phyloP scores from a whole-genome alignment of 805 yeast species.

The Ogataea pini region DNA sequence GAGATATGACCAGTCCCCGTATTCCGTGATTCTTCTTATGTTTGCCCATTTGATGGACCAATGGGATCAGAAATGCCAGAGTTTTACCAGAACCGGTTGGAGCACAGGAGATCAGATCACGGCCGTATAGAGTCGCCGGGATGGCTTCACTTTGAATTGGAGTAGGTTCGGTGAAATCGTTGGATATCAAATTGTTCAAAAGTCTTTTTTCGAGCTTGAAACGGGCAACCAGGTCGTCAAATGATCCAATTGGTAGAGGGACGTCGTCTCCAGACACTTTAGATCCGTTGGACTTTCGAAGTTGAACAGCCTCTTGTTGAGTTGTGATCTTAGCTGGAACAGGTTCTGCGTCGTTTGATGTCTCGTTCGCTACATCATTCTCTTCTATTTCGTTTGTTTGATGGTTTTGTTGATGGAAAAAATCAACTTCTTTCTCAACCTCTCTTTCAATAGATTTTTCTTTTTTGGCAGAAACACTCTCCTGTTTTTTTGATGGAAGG shows the following conservation, averaged over 20 bases:
- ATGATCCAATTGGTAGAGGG: constrained; percentile 90
- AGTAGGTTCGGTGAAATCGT: constrained; percentile 83
- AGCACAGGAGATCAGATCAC: constrained; percentile 90
- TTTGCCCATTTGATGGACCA: constrained; percentile 52
- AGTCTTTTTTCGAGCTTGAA: constrained; percentile 63
- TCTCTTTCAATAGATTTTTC: constrained; percentile 45
- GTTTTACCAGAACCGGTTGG: constrained; percentile 99
- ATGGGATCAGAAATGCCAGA: constrained; percentile 81
- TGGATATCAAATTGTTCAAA: constrained; percentile 61
- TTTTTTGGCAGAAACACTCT: constrained; percentile 32
- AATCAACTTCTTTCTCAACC: constrained; percentile 76
- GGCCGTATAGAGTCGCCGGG: constrained; percentile 65
- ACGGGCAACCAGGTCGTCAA: constrained; percentile 73
- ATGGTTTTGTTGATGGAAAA: constrained; percentile 56
- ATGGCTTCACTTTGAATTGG: constrained; percentile 91
- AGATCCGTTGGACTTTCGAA: constrained; percentile 61
- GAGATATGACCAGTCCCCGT: constrained; percentile 80
- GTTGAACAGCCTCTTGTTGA: constrained; percentile 57
- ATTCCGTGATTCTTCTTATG: constrained; percentile 47
- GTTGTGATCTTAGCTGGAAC: constrained; percentile 41
- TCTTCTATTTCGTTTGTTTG: constrained; percentile 22
- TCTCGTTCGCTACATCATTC: constrained; percentile 30
- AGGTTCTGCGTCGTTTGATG: neutral
- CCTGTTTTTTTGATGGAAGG: constrained; percentile 29
- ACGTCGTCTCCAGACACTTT: constrained; percentile 82